Percentiles rank a stretch among this genome's conserved stretches.
phyloP scores from a whole-genome alignment of 805 yeast species.

The Scheffersomyces coipomensis region DNA sequence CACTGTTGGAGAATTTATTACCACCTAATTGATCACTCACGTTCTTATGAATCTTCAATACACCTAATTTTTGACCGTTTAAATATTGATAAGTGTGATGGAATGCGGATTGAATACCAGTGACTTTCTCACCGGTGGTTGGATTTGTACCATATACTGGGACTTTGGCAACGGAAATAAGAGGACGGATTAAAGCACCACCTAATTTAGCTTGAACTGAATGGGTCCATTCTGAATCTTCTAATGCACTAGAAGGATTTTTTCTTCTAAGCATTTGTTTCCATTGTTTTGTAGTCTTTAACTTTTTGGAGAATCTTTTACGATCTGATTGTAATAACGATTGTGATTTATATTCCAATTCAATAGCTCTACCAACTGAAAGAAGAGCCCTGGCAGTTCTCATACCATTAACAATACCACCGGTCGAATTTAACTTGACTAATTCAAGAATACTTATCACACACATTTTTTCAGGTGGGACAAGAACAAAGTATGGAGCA shows the following conservation, averaged over 20 bases:
- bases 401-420: conserved; percentile 78
- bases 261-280: conserved; percentile 39
- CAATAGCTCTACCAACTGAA: conserved; percentile 80
- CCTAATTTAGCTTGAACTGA: conserved; percentile 64
- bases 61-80: conserved; percentile 78
- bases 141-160: conserved; percentile 82
- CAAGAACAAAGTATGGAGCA: conserved; percentile 75
- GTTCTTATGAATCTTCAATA: conserved; percentile 70
- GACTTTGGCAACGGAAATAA: conserved; percentile 81
- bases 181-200: conserved; percentile 68
- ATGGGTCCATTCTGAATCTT: conserved; percentile 22
- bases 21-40: conserved; percentile 67
- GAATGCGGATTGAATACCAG: conserved; percentile 84
- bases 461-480: conserved; percentile 76
- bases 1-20: conserved; percentile 59
- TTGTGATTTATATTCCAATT: conserved; percentile 78
- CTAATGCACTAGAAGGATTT: conserved; percentile 5
- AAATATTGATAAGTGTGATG: conserved; percentile 83
- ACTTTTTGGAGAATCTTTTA: conserved; percentile 25
- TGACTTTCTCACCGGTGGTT: conserved; percentile 36
- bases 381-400: conserved; percentile 79
- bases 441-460: conserved; percentile 83
- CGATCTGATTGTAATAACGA: conserved; percentile 14
- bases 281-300: conserved; percentile 48
- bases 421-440: conserved; percentile 68